Evolutionary conservation across 176 grass and related monocot genomes (phyloP).

Genomic region (Rhynchospora pubera): DNA sequence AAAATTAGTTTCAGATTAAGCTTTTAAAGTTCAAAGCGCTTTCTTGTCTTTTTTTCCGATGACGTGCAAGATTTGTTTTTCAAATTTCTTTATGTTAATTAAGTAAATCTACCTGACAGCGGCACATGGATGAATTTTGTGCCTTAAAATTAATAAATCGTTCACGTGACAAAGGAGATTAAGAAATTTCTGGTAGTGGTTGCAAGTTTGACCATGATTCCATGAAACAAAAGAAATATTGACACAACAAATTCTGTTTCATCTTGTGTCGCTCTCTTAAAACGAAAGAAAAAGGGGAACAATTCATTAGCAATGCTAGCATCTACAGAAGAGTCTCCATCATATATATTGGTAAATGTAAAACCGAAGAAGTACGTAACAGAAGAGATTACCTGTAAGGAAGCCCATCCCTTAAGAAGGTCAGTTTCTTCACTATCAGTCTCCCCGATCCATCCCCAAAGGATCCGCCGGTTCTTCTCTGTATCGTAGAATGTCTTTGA

Average conservation of each 20-base stretch:
- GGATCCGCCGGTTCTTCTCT: constrained; percentile 38
- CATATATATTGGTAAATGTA: too few species aligned
- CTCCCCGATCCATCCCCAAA: constrained; percentile 88
- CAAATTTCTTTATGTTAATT: background rate
- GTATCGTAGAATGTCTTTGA: constrained; percentile 94
- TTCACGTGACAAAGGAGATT: background rate
- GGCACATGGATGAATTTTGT: background rate
- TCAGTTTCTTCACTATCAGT: constrained; percentile 74
- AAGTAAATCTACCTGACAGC: background rate
- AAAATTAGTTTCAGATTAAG: background rate
- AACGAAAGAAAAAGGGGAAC: background rate
- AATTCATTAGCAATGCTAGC: background rate
- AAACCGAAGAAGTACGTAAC: too few species aligned
- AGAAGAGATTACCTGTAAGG: constrained; percentile 50
- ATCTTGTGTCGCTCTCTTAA: background rate
- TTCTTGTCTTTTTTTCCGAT: background rate
- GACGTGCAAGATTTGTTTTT: background rate
- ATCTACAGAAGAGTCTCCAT: background rate
- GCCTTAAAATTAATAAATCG: background rate
- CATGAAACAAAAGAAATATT: background rate
- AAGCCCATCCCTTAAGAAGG: constrained; percentile 77
- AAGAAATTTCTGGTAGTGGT: background rate
- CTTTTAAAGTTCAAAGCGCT: background rate
- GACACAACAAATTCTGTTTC: background rate
- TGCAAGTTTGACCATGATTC: background rate